Evolutionary conservation across 2,329 filamentous ascomycete species (phyloP).

Genomic region (Pseudogymnoascus sp.): DNA sequence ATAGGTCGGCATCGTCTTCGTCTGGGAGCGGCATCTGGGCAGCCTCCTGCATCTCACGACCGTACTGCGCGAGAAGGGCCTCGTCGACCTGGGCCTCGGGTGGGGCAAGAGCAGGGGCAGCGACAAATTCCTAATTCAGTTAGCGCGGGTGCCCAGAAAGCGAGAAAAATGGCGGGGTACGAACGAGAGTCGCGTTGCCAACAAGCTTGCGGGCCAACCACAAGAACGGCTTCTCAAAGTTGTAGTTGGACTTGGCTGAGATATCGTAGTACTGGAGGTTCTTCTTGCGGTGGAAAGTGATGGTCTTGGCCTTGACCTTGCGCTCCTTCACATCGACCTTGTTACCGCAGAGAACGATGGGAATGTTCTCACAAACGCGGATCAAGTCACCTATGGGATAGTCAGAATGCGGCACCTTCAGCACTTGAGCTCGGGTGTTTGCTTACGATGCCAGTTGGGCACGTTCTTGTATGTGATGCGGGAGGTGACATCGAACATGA

Average conservation of each 20-base stretch:
- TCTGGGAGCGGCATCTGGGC: slow-evolving; percentile 80
- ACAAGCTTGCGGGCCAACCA: slow-evolving; percentile 98
- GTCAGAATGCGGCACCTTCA: slow-evolving; percentile 14
- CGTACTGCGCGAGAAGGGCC: slow-evolving; percentile 71
- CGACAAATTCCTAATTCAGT: slow-evolving; percentile 78
- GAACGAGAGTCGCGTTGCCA: slow-evolving; percentile 78
- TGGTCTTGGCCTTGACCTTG: slow-evolving; percentile 99
- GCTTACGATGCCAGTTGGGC: slow-evolving; percentile 99
- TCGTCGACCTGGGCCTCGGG: slow-evolving; percentile 87
- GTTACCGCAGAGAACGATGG: slow-evolving; percentile 96
- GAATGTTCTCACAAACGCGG: slow-evolving; percentile 98
- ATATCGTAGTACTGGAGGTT: slow-evolving; percentile 99
- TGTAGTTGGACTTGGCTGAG: slow-evolving; percentile 99
- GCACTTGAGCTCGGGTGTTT: not conserved
- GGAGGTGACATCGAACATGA: slow-evolving; percentile 99
- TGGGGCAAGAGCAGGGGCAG: slow-evolving; percentile 86
- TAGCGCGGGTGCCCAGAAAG: slow-evolving; percentile 1
- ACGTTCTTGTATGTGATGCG: slow-evolving; percentile 99
- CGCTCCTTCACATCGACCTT: slow-evolving; percentile 99
- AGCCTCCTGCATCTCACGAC: slow-evolving; percentile 80
- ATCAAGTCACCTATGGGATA: slow-evolving; percentile 73
- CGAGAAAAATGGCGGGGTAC: slow-evolving; percentile 32
- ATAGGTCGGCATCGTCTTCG: slow-evolving; percentile 71
- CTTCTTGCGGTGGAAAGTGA: slow-evolving; percentile 99
- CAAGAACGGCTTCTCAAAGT: slow-evolving; percentile 99